Evolutionary conservation across 2,329 filamentous ascomycete genomes (phyloP).

Genomic region (Phaeosphaeria sp.): DNA sequence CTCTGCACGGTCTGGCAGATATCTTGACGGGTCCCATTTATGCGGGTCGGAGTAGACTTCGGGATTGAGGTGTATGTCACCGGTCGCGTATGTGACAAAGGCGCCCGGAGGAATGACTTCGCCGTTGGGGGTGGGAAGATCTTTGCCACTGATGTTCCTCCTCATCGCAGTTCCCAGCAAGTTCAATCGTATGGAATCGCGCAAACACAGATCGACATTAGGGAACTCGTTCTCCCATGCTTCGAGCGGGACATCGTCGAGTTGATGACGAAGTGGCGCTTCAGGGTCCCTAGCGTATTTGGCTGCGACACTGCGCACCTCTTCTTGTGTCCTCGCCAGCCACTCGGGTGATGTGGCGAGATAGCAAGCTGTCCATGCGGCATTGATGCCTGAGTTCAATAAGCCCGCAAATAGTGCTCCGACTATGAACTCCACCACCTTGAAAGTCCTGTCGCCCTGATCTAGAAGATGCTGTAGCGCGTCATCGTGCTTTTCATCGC

Average conservation of each 20-base stretch:
- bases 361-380: slow-evolving; percentile 55
- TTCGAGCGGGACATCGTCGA: slow-evolving; percentile 57
- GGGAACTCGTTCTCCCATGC: slow-evolving; percentile 65
- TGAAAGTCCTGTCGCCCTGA: slow-evolving; percentile 53
- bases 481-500: slow-evolving; percentile 56
- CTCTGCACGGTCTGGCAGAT: slow-evolving; percentile 56
- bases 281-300: slow-evolving; percentile 51
- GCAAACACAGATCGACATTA: slow-evolving; percentile 58
- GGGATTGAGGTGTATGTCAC: slow-evolving; percentile 59
- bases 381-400: slow-evolving; percentile 64
- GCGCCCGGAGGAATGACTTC: slow-evolving; percentile 60
- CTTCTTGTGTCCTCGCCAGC: slow-evolving; percentile 53
- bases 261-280: slow-evolving; percentile 44
- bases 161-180: slow-evolving; percentile 59
- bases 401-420: slow-evolving; percentile 63
- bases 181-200: slow-evolving; percentile 62
- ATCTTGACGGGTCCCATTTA: slow-evolving; percentile 60
- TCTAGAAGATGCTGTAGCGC: slow-evolving; percentile 63
- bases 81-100: slow-evolving; percentile 55
- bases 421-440: slow-evolving; percentile 60
- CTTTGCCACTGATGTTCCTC: slow-evolving; percentile 57
- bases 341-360: slow-evolving; percentile 50
- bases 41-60: slow-evolving; percentile 57
- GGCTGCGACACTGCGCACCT: slow-evolving; percentile 56
- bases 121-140: slow-evolving; percentile 54